A percentile compares a stretch with the other conserved stretches of the same genome.
Conservation (phyloP, 2,329 filamentous ascomycete genomes). For the Pestalotiopsis sp. region DNA sequence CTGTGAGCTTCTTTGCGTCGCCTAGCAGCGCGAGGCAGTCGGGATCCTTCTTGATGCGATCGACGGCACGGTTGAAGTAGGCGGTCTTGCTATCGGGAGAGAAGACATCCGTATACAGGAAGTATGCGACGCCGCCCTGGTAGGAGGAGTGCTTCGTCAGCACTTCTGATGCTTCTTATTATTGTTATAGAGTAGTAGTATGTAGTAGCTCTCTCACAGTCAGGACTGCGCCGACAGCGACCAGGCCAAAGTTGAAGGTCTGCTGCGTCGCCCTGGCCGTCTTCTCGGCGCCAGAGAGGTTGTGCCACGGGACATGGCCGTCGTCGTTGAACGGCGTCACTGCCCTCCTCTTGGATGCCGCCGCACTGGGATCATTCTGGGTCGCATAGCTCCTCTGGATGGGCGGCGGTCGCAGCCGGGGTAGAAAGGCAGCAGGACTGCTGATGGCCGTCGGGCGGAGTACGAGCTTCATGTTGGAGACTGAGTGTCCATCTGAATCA, state of each 20-base stretch:
- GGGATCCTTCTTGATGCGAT: constrained; percentile 73
- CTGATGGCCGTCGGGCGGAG: constrained; percentile 39
- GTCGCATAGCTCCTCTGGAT: constrained; percentile 60
- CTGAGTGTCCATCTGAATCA: constrained; percentile 34
- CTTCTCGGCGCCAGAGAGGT: constrained; percentile 78
- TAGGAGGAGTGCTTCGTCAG: background rate
- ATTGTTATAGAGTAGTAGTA: background rate
- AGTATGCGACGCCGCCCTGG: constrained; percentile 75
- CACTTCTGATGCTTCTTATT: background rate
- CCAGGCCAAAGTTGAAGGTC: constrained; percentile 82
- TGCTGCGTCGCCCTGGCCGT: constrained; percentile 85
- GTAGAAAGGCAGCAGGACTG: constrained; percentile 25
- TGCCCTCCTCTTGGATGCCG: constrained; percentile 57
- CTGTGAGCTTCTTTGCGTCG: constrained; percentile 72
- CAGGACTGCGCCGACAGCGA: constrained; percentile 73
- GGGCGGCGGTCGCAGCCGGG: constrained; percentile 39
- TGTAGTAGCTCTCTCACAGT: constrained; percentile 48
- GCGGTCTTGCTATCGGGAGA: constrained; percentile 82
- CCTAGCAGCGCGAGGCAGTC: constrained; percentile 76
- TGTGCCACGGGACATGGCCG: constrained; percentile 78
- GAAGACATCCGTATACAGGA: constrained; percentile 83
- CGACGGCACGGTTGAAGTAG: constrained; percentile 86
- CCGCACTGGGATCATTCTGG: constrained; percentile 47
- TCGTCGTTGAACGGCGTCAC: constrained; percentile 88
- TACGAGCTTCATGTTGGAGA: constrained; percentile 50